A percentile compares a stretch with the other conserved stretches of the same genome.
These are phyloP conservation scores for Cyclanthera cordifolia DNA, from an alignment of 306 rosid genomes.

Conservation along the genomic window DNA sequence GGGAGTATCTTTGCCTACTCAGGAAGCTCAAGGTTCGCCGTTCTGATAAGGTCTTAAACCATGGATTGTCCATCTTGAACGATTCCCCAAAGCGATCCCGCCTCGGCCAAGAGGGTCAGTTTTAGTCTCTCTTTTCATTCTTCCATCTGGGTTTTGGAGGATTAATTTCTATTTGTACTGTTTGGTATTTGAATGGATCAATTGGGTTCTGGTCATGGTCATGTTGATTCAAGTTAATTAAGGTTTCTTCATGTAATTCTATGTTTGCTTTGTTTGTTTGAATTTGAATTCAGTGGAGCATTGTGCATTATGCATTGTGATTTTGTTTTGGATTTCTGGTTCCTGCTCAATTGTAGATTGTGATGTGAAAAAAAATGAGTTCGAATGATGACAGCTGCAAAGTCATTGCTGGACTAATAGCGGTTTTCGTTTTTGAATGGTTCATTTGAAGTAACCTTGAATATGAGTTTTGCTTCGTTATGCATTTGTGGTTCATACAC, in stretches of 20 bases:
- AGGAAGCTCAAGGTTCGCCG: conserved; percentile 85
- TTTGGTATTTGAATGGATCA: background rate
- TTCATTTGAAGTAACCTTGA: background rate
- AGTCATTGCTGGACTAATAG: background rate
- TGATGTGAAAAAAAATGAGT: background rate
- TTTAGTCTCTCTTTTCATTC: background rate
- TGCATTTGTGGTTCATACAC: background rate
- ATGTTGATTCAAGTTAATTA: background rate
- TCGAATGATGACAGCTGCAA: background rate
- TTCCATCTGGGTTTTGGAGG: conserved; percentile 1
- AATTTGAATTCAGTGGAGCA: conserved; percentile 2
- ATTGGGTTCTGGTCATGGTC: background rate
- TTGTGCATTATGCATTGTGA: background rate
- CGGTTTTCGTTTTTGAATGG: background rate
- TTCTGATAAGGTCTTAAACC: conserved; percentile 66
- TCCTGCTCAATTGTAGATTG: background rate
- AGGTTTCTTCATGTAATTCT: background rate
- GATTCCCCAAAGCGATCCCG: conserved; percentile 54
- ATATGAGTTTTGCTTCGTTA: background rate
- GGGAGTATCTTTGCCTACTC: conserved; percentile 76
- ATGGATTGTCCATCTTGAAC: conserved; percentile 77
- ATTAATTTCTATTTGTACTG: background rate
- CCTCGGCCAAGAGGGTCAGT: conserved; percentile 72
- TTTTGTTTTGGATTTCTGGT: background rate
- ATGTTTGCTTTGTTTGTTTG: background rate